phyloP scores from a whole-genome alignment of 78 protist genomes.

The Creolimax fragrantissima region DNA sequence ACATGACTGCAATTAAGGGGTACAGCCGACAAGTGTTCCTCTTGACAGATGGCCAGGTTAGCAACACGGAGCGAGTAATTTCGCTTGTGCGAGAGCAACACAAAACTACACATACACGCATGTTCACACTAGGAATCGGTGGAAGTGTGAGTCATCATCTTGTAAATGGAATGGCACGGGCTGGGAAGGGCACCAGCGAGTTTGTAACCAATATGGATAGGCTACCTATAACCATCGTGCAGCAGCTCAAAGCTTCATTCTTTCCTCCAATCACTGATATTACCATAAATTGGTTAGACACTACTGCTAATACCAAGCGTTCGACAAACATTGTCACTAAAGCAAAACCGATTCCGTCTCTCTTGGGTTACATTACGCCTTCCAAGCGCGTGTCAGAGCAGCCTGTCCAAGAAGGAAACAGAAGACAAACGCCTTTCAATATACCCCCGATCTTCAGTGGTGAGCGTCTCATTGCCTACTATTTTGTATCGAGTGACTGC shows the following conservation, averaged over 20 bases:
- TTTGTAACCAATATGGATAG: slow-evolving; percentile 30
- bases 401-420: background rate
- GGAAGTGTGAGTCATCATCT: slow-evolving; percentile 39
- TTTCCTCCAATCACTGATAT: slow-evolving; percentile 27
- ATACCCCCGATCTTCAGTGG: slow-evolving; percentile 38
- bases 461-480: slow-evolving; percentile 17
- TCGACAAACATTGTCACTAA: background rate
- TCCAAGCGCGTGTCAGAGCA: background rate
- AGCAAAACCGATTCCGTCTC: background rate
- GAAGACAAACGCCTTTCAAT: slow-evolving; percentile 35
- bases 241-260: slow-evolving; percentile 41
- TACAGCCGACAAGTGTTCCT: slow-evolving; percentile 65
- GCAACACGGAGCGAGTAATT: slow-evolving; percentile 36
- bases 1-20: background rate
- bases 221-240: slow-evolving; percentile 9
- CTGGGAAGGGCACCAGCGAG: slow-evolving; percentile 60
- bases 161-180: slow-evolving; percentile 65
- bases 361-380: background rate
- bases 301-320: background rate
- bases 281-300: slow-evolving; percentile 19
- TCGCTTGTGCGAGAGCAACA: background rate
- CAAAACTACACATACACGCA: slow-evolving; percentile 35
- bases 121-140: slow-evolving; percentile 79
- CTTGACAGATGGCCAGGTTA: slow-evolving; percentile 74
- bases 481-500: background rate